A percentile compares a stretch with the other conserved stretches of the same genome.
These are phyloP conservation scores for Batkoa obscura DNA, from an alignment of 371 early-diverging fungal species.

Conservation along the genomic window DNA sequence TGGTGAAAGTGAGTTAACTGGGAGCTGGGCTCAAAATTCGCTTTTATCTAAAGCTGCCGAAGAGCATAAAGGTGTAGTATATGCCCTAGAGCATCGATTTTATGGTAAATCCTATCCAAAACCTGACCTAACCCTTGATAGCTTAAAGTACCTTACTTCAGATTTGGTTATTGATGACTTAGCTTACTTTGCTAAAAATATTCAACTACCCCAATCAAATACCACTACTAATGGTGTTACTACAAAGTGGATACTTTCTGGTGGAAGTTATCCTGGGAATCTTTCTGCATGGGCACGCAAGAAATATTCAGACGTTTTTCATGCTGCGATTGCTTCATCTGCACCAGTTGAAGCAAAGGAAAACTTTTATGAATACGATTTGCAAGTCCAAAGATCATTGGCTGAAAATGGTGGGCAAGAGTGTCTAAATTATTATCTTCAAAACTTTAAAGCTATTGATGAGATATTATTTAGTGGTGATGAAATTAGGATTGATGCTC, in stretches of 20 bases:
- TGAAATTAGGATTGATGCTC: neutral
- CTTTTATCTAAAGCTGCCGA: conserved; percentile 20
- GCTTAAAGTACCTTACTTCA: too few relatives aligned
- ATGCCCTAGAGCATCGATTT: conserved; percentile 53
- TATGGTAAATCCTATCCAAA: conserved; percentile 54
- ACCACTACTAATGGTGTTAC: neutral
- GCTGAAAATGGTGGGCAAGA: conserved; percentile 18
- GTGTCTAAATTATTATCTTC: neutral
- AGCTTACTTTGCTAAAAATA: too few relatives aligned
- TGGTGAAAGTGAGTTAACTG: neutral
- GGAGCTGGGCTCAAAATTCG: neutral
- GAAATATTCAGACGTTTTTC: conserved; percentile 38
- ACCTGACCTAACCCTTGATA: too few relatives aligned
- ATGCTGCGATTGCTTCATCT: conserved; percentile 49
- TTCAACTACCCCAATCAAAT: too few relatives aligned
- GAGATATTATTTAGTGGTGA: neutral
- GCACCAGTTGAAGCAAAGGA: conserved; percentile 36
- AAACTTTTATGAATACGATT: conserved; percentile 39
- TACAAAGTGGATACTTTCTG: conserved; percentile 41
- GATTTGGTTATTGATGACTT: too few relatives aligned
- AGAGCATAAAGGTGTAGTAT: conserved; percentile 32
- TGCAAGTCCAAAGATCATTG: conserved; percentile 18
- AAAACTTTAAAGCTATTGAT: conserved; percentile 14
- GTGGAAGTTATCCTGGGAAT: conserved; percentile 52
- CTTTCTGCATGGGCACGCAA: conserved; percentile 48